phyloP scores from a whole-genome alignment of 805 yeast species.

The Clavispora santaluciae region DNA sequence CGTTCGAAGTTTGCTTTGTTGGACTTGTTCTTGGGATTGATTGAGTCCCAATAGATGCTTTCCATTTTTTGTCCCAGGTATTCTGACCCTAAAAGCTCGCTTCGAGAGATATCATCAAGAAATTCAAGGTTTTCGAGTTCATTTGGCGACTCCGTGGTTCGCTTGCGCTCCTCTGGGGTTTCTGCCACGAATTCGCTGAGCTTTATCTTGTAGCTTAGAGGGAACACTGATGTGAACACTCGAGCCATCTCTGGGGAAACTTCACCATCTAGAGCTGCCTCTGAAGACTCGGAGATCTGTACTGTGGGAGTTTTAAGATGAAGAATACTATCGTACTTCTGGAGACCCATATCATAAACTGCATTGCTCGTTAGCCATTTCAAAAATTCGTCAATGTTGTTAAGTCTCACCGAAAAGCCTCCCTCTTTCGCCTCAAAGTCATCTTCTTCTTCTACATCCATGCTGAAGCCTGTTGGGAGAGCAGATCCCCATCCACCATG shows the following conservation, averaged over 20 bases:
- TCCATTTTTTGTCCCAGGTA: conserved; percentile 19
- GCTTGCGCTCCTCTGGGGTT: not conserved
- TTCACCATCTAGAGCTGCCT: conserved; percentile 12
- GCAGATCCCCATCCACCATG: conserved; percentile 10
- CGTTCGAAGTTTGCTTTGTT: conserved; percentile 17
- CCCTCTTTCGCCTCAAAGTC: conserved; percentile 27
- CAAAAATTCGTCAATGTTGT: conserved; percentile 29
- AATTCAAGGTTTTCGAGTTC: conserved; percentile 28
- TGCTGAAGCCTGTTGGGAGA: conserved; percentile 23
- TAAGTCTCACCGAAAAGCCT: conserved; percentile 26
- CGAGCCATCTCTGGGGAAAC: conserved; percentile 17
- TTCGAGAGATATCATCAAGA: conserved; percentile 34
- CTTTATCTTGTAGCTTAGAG: conserved; percentile 27
- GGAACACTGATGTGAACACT: conserved; percentile 23
- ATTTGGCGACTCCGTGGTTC: conserved; percentile 11
- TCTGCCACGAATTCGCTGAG: conserved; percentile 32
- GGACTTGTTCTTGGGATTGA: conserved; percentile 12
- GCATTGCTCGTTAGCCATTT: conserved; percentile 40
- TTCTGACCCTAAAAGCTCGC: conserved; percentile 21
- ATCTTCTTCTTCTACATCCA: conserved; percentile 32
- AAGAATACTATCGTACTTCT: conserved; percentile 11
- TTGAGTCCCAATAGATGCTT: conserved; percentile 33
- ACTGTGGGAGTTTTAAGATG: conserved; percentile 11
- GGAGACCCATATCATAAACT: conserved; percentile 32
- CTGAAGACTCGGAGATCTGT: conserved; percentile 5